Conservation (phyloP, 164 flowering plant species). For the Akebia trifoliata region DNA sequence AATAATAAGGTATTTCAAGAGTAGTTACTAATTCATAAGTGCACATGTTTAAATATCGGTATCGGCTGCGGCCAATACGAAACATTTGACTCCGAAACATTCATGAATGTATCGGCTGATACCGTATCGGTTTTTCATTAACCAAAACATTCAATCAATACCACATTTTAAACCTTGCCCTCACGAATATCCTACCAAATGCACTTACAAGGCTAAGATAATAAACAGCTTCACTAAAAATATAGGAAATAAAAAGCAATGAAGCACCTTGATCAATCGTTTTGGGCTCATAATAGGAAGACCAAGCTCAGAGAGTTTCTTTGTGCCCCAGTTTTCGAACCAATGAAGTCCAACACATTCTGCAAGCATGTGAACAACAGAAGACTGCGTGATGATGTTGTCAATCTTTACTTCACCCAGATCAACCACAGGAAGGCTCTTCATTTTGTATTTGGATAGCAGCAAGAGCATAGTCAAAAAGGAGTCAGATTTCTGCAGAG, state of each 20-base stretch:
- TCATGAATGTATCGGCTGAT: too few species aligned
- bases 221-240: too few species aligned
- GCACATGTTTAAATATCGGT: too few species aligned
- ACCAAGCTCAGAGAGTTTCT: slow-evolving; percentile 68
- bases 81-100: too few species aligned
- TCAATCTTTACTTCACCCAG: slow-evolving; percentile 65
- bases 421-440: slow-evolving; percentile 93
- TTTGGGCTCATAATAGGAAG: slow-evolving; percentile 66
- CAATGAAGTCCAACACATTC: slow-evolving; percentile 94
- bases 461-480: slow-evolving; percentile 87
- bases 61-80: too few species aligned
- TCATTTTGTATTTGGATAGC: slow-evolving; percentile 95
- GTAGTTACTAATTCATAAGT: neutral
- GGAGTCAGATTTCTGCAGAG: slow-evolving; percentile 75
- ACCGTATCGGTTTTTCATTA: too few species aligned
- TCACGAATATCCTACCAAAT: too few species aligned
- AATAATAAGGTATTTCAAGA: neutral
- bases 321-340: slow-evolving; percentile 93
- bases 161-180: too few species aligned
- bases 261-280: slow-evolving; percentile 53
- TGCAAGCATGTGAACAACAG: slow-evolving; percentile 92
- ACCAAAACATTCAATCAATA: too few species aligned
- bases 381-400: slow-evolving; percentile 80
- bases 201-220: too few species aligned
- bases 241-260: neutral